Conservation (phyloP, 1,139 yeast species). For the Candida pseudoviswanathii region DNA sequence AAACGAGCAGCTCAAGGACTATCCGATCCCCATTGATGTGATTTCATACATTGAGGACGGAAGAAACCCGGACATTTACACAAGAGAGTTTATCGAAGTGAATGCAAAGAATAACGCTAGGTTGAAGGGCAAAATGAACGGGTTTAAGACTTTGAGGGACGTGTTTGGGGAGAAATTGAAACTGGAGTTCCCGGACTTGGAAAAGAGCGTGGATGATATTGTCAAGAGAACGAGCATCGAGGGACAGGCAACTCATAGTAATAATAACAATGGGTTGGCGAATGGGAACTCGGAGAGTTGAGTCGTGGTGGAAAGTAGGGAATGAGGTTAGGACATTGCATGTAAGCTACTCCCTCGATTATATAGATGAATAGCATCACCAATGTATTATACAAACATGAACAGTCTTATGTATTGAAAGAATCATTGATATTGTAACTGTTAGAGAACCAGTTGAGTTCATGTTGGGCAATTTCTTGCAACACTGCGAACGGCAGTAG, state of each 20-base stretch:
- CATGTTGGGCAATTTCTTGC: too few relatives aligned
- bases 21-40: conserved; percentile 74
- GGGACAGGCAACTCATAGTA: not conserved
- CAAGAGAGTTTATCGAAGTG: conserved; percentile 93
- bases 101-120: conserved; percentile 87
- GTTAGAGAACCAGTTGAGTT: too few relatives aligned
- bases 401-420: too few relatives aligned
- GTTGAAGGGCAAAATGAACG: conserved; percentile 78
- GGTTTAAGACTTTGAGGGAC: conserved; percentile 59
- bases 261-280: not conserved
- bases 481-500: too few relatives aligned
- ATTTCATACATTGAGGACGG: conserved; percentile 91
- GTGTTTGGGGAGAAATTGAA: conserved; percentile 68
- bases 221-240: conserved; percentile 23
- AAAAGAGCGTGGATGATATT: conserved; percentile 39
- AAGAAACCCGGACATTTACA: conserved; percentile 93
- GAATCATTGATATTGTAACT: too few relatives aligned
- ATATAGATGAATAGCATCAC: too few relatives aligned
- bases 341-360: too few relatives aligned
- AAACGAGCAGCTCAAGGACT: conserved; percentile 26
- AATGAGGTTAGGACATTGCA: too few relatives aligned
- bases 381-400: too few relatives aligned
- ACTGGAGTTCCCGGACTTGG: conserved; percentile 77
- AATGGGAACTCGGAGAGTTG: not conserved
- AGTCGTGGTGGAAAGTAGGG: too few relatives aligned